Percentiles rank a stretch among this genome's conserved stretches.
Evolutionary conservation across 2,329 filamentous ascomycete genomes (phyloP).

Genomic region (Beauveria caledonica): DNA sequence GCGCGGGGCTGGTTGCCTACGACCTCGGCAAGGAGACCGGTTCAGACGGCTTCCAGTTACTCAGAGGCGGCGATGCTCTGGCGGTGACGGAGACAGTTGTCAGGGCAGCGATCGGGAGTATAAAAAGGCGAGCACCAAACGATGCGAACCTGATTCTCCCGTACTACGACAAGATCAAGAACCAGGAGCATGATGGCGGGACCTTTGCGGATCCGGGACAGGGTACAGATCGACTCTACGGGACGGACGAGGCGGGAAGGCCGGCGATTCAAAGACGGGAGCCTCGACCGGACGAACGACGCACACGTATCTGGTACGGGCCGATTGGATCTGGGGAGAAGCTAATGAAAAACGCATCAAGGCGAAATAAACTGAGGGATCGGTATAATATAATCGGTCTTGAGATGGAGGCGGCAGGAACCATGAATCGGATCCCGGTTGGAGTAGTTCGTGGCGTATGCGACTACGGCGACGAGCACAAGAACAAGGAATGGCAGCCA

Average conservation of each 20-base stretch:
- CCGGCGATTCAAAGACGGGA: not conserved
- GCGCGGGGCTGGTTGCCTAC: conserved; percentile 23
- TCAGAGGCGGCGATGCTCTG: not conserved
- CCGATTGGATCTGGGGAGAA: too few relatives aligned
- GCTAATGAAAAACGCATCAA: too few relatives aligned
- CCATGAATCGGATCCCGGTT: not conserved
- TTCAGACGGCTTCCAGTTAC: not conserved
- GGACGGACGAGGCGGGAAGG: not conserved
- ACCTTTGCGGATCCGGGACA: not conserved
- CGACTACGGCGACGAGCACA: not conserved
- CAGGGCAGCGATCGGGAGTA: not conserved
- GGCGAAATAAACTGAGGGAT: too few relatives aligned
- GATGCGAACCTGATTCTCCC: not conserved
- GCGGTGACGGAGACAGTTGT: not conserved
- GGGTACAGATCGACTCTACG: not conserved
- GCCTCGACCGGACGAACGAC: not conserved
- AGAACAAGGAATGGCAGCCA: not conserved
- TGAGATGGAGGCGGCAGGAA: not conserved
- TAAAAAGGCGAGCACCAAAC: not conserved
- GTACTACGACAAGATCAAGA: not conserved
- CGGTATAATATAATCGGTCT: not conserved
- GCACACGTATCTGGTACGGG: not conserved
- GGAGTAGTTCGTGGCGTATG: not conserved
- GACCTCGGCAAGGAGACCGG: conserved; percentile 16
- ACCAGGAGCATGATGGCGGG: not conserved